phyloP scores from a whole-genome alignment of 83 land plant species.

The Larix sibirica region DNA sequence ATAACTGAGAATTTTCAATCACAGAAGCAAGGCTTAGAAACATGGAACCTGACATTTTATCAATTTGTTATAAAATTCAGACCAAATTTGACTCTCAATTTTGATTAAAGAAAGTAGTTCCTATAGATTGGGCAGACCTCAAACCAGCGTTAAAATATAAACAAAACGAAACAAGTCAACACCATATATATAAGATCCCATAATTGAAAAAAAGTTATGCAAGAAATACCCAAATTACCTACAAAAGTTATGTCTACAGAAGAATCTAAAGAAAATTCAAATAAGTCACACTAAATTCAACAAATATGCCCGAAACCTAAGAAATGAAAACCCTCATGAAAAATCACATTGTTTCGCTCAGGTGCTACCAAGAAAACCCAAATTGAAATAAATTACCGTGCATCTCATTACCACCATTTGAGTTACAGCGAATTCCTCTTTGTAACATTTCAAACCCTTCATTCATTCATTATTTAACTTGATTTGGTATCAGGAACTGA shows the following conservation, averaged over 20 bases:
- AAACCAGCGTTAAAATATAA: neutral
- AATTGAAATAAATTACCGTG: too few species aligned
- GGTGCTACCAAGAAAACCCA: neutral
- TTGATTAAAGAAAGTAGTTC: neutral
- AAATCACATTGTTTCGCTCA: neutral
- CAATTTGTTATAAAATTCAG: neutral
- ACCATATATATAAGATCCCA: neutral
- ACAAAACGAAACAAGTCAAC: neutral
- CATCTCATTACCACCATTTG: too few species aligned
- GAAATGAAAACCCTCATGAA: neutral
- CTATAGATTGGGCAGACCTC: neutral
- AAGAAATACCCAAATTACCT: neutral
- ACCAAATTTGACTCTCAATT: neutral
- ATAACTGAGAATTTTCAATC: too few species aligned
- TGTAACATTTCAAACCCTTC: too few species aligned
- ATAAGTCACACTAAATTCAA: neutral
- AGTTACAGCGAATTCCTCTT: too few species aligned
- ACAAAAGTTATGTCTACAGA: neutral
- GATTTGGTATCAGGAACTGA: slow-evolving; percentile 80
- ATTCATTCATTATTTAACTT: slow-evolving; percentile 20
- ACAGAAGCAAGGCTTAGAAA: too few species aligned
- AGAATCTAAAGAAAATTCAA: neutral
- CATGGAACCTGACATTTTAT: neutral
- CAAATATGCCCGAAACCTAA: neutral
- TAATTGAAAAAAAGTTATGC: neutral